phyloP scores from a whole-genome alignment of 805 yeast species.

The Candida silvatica region DNA sequence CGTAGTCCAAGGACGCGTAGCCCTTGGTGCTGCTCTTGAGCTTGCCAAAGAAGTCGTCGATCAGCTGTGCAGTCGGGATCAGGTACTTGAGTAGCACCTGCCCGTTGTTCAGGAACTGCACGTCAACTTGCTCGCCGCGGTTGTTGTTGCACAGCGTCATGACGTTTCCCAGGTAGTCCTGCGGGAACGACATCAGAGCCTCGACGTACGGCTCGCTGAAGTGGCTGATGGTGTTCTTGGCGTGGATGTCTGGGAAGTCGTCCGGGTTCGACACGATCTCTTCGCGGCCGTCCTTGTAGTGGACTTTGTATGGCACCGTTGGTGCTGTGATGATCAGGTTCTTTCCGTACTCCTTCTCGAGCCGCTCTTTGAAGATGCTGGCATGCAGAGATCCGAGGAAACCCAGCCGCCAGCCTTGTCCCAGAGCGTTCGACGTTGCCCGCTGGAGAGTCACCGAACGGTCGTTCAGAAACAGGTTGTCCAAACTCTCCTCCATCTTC shows the following conservation, averaged over 20 bases:
- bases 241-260: constrained; percentile 68
- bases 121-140: constrained; percentile 74
- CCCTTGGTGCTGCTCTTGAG: constrained; percentile 86
- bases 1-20: constrained; percentile 90
- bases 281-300: constrained; percentile 57
- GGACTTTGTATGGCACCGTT: constrained; percentile 83
- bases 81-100: constrained; percentile 76
- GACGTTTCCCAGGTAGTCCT: constrained; percentile 80
- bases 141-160: constrained; percentile 79
- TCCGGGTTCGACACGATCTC: constrained; percentile 79
- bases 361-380: constrained; percentile 83
- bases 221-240: constrained; percentile 31
- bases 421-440: constrained; percentile 89
- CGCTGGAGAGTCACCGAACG: constrained; percentile 83
- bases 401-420: constrained; percentile 97
- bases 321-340: constrained; percentile 90
- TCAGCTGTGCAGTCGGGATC: constrained; percentile 80
- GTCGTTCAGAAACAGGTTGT: constrained; percentile 82
- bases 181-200: constrained; percentile 85
- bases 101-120: constrained; percentile 68
- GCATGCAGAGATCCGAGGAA: constrained; percentile 94
- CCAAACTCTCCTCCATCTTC: constrained; percentile 81
- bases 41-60: constrained; percentile 93
- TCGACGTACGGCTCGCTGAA: constrained; percentile 83
- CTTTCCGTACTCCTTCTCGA: constrained; percentile 92